Evolutionary conservation across 129 eudicot genomes (phyloP), one percentile per base, ranked within the genome.

Genomic region (Centella asiatica): DNA sequence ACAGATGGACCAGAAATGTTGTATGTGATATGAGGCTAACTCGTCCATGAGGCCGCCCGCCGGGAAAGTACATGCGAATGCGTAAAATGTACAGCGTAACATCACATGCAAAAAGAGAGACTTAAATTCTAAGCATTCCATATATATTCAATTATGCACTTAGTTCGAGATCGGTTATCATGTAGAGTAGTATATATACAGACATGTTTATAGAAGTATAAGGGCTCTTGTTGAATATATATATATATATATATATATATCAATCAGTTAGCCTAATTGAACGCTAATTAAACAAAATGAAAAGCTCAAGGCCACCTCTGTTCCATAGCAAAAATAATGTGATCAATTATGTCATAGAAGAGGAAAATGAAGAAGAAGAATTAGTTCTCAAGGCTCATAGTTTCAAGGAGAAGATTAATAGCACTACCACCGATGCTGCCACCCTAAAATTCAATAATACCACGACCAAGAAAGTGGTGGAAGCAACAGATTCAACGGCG

Each of bases 401-500:
- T 1, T 62, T 44, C 11, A 28, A 2, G 23, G 50, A 62, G 67
- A 62, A 12, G 61, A 56, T 2, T 22, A 36, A 15, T 36, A 31
- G n/a, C 18, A 36, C 61, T 0, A 28, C 18, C 1, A 19, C 24
- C 17, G 31, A 6, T 20, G 9, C 5, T 3, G 2, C 14, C 27
- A 23, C 32, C 28, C 14, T 51, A 32, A 24, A 20, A 27, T 12
- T 14, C 5, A 18, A 25, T 28, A 20, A n/a, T n/a, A n/a, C 33
- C 3, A 13, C 36, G 36, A 37, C 19, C 19, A 23, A 22, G 57
- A 2, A 24, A 51, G 57, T 25, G 31, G 31, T 23, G 57, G 37
- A 4, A 28, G 37, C 37, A 23, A 47, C n/a, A 52, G 20, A 53
- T 53, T 25, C 27, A 33, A 40, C 50, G 74, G 74, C 1, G 73